Evolutionary conservation across 306 rosid genomes (phyloP).

Genomic region (Hippophae rhamnoides): DNA sequence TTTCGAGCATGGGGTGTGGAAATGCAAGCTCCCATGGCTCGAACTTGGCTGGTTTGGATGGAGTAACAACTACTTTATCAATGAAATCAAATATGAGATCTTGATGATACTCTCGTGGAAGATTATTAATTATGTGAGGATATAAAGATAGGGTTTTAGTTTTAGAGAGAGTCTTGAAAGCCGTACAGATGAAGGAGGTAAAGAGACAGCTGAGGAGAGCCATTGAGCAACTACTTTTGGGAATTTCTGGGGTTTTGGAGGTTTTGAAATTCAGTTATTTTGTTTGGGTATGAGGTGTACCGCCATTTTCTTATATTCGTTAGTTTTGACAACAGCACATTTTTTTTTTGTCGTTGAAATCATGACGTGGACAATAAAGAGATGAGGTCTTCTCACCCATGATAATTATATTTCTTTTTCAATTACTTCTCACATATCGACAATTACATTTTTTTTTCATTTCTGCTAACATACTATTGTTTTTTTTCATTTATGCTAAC

Average conservation of each 20-base stretch:
- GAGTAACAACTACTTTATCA: no score
- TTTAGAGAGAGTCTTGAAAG: slow-evolving; percentile 11
- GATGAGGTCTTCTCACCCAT: no score
- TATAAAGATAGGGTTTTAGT: slow-evolving; percentile 9
- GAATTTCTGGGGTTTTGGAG: slow-evolving; percentile 6
- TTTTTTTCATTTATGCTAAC: no score
- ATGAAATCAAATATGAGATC: background rate
- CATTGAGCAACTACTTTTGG: slow-evolving; percentile 31
- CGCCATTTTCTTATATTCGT: slow-evolving; percentile 56
- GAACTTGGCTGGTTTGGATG: background rate
- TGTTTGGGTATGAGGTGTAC: slow-evolving; percentile 18
- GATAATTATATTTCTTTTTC: no score
- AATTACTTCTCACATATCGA: no score
- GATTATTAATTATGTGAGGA: background rate
- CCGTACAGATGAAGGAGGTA: background rate
- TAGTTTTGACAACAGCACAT: background rate
- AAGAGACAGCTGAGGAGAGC: background rate
- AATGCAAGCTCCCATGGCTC: slow-evolving; percentile 86
- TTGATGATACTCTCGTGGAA: slow-evolving; percentile 31
- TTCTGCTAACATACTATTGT: no score
- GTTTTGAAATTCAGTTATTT: background rate
- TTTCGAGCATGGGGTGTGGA: slow-evolving; percentile 33
- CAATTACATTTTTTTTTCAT: no score
- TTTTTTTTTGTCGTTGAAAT: no score
- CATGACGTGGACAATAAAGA: no score